Base-by-base conservation (phyloP, 1,284 basidiomycete genomes). In the Marasmius tenuissimus region DNA sequence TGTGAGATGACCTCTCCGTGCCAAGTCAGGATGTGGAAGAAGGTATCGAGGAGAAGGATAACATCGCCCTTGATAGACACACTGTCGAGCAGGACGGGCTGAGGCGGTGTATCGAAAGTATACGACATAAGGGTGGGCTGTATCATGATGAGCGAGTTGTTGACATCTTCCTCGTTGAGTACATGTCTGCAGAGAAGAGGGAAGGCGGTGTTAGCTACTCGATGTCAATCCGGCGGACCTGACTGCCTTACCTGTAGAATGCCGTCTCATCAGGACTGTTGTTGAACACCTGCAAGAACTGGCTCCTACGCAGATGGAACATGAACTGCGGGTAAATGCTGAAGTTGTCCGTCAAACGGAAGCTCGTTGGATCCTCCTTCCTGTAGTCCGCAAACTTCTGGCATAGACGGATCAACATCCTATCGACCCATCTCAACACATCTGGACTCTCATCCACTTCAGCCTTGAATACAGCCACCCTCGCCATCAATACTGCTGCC, bases 11-110 rank as follows among this genome's bases (percentile, higher is more conserved):
- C 96, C 76, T 97, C 95, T 35, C 97, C 97, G 74, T 99, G 96
- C 92, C 98, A 99, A 77, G 99, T 99, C 71, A 99, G 91, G 69
- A 99, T 98, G 75, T 99, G 97, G 94, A 99, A 99, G 86, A 98
- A 99, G 3, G 97, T 99, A 73, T 99, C 97, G 65, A 99, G 89
- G n/a, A 99, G 85, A 40, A 99, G 86, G 68, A 99, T 92, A 67
- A 96, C 94, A 71, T 99, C 97, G 53, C 93, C 92, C 74, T 97
- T 95, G 80, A 99, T 98, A 55, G 96, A 98, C 39, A 99, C 91
- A 62, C 94, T 97, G 81, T 99, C 97, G 54, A 99, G 88, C 38
- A 99, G 82, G 42, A 99, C 97, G 8, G 97, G 97, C 70, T 96
- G 93, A 27, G 97, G 92, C 14, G 89, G 85, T 1, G 81, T 81